Evolutionary conservation across 2,329 filamentous ascomycete species (phyloP), one percentile per base, ranked within the genome.

Genomic region (Calonectria montana): DNA sequence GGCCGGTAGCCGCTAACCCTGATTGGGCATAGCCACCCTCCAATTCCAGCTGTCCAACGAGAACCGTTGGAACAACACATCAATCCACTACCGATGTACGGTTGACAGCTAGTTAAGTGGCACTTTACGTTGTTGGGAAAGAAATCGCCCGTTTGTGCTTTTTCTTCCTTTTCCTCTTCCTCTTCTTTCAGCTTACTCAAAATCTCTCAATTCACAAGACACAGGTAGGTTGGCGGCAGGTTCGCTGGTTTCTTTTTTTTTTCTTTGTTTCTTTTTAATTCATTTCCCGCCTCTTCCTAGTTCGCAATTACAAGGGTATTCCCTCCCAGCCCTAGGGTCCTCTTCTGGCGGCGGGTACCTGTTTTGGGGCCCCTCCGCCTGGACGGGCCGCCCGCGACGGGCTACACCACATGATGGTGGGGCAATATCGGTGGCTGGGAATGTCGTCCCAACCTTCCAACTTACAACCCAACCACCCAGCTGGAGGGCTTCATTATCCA

Each of bases 381-480:
- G 62, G 69, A 61, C 71, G 57, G 50, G 35, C 69, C 74, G 48
- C 66, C 64, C 69, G 65, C 69, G 53, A 59, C 53, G 37, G 53
- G 53, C 53, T 59, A 9, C 53, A 66, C 31, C 45, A 41, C 59
- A 50, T 21, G 45, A 70, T 75, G 73, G 77, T 76, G 70, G 76
- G 76, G 76, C 74, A 39, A 37, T 64, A 69, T 64, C 59, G 75
- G 77, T 72, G 77, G 77, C 75, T 79, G 77, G 77, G 71, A 70
- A 78, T 70, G 72, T 67, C 74, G 50, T 73, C 75, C 74, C 77
- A 78, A 75, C 73, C 77, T 74, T 76, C 77, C 76, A 68, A 62
- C 69, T 73, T 75, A 39, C 66, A 71, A 72, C 72, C 78, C 81
- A 82, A 73, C 81, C 81, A 80, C 78, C 47, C 78, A 69, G 65